phyloP scores from a whole-genome alignment of 768 basidiomycete species.

The Multifurca ochricompacta region DNA sequence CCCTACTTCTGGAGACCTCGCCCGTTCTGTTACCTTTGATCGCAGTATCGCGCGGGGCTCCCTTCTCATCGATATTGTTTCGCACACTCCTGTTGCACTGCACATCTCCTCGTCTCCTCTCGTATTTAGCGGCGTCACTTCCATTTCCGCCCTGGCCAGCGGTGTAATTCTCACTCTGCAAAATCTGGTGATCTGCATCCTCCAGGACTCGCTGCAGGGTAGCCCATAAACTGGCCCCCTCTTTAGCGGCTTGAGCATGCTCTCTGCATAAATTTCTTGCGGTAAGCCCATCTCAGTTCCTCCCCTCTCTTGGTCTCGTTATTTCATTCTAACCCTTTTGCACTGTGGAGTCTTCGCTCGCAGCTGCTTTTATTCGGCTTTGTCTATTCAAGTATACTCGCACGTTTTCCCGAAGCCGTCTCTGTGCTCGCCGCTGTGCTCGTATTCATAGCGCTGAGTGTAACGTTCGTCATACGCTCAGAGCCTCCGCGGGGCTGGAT shows the following conservation, averaged over 20 bases:
- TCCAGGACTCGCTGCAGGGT: constrained; percentile 33
- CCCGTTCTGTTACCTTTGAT: constrained; percentile 61
- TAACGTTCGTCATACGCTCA: constrained; percentile 38
- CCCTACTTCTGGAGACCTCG: constrained; percentile 43
- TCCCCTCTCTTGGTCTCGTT: constrained; percentile 8
- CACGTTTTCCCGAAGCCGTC: constrained; percentile 57
- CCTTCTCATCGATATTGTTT: constrained; percentile 57
- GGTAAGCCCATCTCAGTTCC: constrained; percentile 28
- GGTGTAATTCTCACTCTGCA: constrained; percentile 63
- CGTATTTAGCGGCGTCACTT: constrained; percentile 52
- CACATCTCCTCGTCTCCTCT: constrained; percentile 36
- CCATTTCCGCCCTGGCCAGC: constrained; percentile 55
- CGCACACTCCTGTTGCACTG: constrained; percentile 53
- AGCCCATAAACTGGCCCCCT: constrained; percentile 41
- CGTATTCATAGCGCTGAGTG: constrained; percentile 39
- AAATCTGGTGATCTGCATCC: constrained; percentile 65
- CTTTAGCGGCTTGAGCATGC: constrained; percentile 64
- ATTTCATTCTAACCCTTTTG: not conserved
- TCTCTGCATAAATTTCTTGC: constrained; percentile 56
- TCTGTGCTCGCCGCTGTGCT: constrained; percentile 54
- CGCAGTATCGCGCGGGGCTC: constrained; percentile 56
- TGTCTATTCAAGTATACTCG: constrained; percentile 58
- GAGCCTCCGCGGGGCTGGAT: constrained; percentile 12
- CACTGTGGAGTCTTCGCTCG: not conserved
- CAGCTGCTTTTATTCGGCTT: constrained; percentile 66